Conservation (phyloP, 345 rosid genomes). For the Boechera stricta region DNA sequence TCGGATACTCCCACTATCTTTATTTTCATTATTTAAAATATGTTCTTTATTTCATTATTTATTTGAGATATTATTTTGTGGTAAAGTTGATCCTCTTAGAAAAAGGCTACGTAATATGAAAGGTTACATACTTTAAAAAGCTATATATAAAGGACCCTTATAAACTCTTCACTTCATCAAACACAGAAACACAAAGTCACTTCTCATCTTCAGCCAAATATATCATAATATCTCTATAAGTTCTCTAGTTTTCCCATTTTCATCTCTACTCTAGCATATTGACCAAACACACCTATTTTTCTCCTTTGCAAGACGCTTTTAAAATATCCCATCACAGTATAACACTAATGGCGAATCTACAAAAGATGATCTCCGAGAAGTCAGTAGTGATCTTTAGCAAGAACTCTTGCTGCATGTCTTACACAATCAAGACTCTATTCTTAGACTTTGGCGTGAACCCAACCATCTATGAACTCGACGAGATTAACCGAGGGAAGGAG, state of each 20-base stretch:
- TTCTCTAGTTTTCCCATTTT: not conserved
- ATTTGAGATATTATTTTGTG: not conserved
- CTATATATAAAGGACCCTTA: conserved; percentile 31
- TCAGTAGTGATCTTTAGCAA: conserved; percentile 84
- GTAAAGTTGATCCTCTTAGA: conserved; percentile 17
- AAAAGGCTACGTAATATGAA: conserved; percentile 2
- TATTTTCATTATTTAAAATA: not conserved
- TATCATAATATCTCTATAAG: conserved; percentile 1
- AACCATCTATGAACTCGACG: conserved; percentile 66
- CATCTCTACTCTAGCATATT: not conserved
- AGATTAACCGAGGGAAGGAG: conserved; percentile 63
- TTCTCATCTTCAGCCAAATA: conserved; percentile 23
- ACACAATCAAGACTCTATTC: conserved; percentile 66
- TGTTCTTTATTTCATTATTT: conserved; percentile 10
- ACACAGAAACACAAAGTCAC: conserved; percentile 18
- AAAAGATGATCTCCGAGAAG: conserved; percentile 59
- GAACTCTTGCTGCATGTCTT: conserved; percentile 77
- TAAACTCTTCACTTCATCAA: conserved; percentile 18
- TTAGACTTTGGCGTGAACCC: conserved; percentile 75
- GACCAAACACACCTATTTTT: not conserved
- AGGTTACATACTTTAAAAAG: conserved; percentile 16
- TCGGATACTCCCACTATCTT: conserved; percentile 11
- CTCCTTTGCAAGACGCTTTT: not conserved
- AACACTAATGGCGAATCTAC: conserved; percentile 60
- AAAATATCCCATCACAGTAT: not conserved